Evolutionary conservation across 805 yeast species (phyloP).

Genomic region (Lachancea thermotolerans): DNA sequence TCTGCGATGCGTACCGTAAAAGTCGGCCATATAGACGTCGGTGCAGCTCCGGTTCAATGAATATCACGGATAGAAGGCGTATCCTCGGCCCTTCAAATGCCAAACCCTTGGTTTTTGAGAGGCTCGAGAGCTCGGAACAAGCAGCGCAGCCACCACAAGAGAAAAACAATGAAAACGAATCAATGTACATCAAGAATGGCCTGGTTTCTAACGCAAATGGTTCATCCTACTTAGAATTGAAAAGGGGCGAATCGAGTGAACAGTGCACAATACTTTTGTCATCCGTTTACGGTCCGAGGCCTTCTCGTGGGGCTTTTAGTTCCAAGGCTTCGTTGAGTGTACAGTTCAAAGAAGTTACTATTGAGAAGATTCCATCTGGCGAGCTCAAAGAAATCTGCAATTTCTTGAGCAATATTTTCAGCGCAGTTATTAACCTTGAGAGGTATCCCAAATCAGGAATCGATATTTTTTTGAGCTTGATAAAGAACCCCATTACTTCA

Average conservation of each 20-base stretch:
- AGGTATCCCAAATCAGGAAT: conserved; percentile 89
- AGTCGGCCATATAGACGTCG: not conserved
- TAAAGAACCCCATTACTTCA: conserved; percentile 24
- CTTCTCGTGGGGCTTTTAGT: conserved; percentile 66
- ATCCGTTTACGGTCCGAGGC: conserved; percentile 84
- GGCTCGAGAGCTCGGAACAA: conserved; percentile 7
- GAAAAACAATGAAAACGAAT: conserved; percentile 18
- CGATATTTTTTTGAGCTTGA: conserved; percentile 64
- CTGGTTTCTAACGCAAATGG: conserved; percentile 70
- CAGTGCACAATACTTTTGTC: conserved; percentile 43
- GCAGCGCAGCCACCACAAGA: conserved; percentile 5
- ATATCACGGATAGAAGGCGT: conserved; percentile 65
- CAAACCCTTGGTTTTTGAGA: conserved; percentile 40
- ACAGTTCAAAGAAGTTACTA: conserved; percentile 33
- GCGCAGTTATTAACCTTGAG: conserved; percentile 39
- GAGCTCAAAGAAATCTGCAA: conserved; percentile 37
- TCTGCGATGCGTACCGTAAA: not conserved
- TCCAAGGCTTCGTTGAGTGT: conserved; percentile 62
- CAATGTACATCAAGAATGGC: conserved; percentile 56
- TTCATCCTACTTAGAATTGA: conserved; percentile 70
- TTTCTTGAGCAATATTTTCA: conserved; percentile 34
- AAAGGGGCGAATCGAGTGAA: conserved; percentile 15
- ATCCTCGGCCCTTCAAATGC: conserved; percentile 76
- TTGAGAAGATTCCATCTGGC: conserved; percentile 20
- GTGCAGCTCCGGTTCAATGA: conserved; percentile 13